phyloP scores from a whole-genome alignment of 2,329 filamentous ascomycete genomes.

The Pestalotiopsis sp. region DNA sequence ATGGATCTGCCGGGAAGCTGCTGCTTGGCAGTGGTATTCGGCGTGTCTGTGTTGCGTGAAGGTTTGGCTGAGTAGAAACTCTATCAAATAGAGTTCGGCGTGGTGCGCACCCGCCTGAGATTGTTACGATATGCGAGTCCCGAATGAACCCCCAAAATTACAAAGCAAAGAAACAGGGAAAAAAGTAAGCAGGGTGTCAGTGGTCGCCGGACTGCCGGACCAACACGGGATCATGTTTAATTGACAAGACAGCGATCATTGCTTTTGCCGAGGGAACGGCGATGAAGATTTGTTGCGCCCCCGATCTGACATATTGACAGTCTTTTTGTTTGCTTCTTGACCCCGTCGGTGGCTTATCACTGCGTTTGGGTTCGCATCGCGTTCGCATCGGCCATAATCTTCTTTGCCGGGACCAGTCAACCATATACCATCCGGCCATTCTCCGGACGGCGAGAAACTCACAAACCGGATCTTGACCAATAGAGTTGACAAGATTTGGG shows the following conservation, averaged over 20 bases:
- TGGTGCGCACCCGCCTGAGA: not conserved
- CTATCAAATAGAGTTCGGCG: not conserved
- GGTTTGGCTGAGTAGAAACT: slow-evolving; percentile 6
- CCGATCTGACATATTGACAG: not conserved
- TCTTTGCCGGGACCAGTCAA: not conserved
- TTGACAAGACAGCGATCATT: not conserved
- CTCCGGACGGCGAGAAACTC: not conserved
- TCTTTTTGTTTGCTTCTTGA: not conserved
- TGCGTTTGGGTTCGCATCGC: not conserved
- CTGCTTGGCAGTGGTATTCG: not conserved
- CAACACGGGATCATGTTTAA: not conserved
- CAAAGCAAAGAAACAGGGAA: not conserved
- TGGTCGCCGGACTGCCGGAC: not conserved
- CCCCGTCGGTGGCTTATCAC: not conserved
- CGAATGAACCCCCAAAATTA: not conserved
- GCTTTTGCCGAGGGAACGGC: not conserved
- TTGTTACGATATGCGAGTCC: not conserved
- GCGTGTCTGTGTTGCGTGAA: not conserved
- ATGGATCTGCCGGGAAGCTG: not conserved
- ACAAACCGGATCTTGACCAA: not conserved
- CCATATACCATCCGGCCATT: not conserved
- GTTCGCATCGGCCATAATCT: not conserved
- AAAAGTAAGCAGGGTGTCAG: not conserved
- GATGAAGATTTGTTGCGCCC: not conserved
- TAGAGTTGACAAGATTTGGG: not conserved